These are phyloP conservation scores for Chaetomium tenue DNA, from an alignment of 495 filamentous ascomycete species.

Conservation along the genomic window DNA sequence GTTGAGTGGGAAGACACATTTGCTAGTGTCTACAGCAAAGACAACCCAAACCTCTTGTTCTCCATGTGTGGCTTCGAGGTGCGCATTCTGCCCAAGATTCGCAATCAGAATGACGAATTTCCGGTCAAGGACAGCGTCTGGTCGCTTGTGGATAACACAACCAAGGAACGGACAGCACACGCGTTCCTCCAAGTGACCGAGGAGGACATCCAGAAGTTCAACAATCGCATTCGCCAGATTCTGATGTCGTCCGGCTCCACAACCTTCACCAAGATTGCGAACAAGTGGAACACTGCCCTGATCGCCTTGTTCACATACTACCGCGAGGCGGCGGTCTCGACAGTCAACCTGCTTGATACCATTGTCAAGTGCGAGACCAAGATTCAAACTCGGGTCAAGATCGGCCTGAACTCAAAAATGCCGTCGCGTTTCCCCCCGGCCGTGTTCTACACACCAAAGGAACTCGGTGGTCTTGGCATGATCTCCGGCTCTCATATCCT, in stretches of 20 bases:
- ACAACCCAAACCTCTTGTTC: slow-evolving; percentile 96
- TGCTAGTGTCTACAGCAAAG: slow-evolving; percentile 96
- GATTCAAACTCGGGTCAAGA: slow-evolving; percentile 99
- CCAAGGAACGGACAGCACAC: slow-evolving; percentile 95
- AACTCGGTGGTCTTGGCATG: slow-evolving; percentile 97
- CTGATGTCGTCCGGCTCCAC: slow-evolving; percentile 98
- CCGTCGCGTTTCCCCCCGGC: slow-evolving; percentile 98
- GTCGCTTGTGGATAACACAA: slow-evolving; percentile 93
- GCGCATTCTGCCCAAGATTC: slow-evolving; percentile 90
- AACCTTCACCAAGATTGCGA: slow-evolving; percentile 99
- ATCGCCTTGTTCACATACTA: slow-evolving; percentile 99
- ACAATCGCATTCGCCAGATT: slow-evolving; percentile 97
- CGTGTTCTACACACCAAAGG: slow-evolving; percentile 99
- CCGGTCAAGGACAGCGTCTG: slow-evolving; percentile 96
- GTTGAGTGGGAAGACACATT: slow-evolving; percentile 99
- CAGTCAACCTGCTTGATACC: slow-evolving; percentile 90
- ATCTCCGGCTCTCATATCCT: slow-evolving; percentile 98
- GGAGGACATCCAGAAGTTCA: slow-evolving; percentile 98
- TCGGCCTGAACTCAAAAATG: slow-evolving; percentile 99
- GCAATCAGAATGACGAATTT: slow-evolving; percentile 95
- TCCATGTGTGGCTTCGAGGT: slow-evolving; percentile 99
- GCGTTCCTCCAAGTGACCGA: slow-evolving; percentile 98
- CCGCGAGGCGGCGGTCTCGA: slow-evolving; percentile 96
- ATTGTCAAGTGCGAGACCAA: slow-evolving; percentile 99
- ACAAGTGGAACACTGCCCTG: slow-evolving; percentile 98